A percentile compares a stretch with the other conserved stretches of the same genome.
Conservation (phyloP, 169 alveolate species). For the Plasmodium vinckei region DNA sequence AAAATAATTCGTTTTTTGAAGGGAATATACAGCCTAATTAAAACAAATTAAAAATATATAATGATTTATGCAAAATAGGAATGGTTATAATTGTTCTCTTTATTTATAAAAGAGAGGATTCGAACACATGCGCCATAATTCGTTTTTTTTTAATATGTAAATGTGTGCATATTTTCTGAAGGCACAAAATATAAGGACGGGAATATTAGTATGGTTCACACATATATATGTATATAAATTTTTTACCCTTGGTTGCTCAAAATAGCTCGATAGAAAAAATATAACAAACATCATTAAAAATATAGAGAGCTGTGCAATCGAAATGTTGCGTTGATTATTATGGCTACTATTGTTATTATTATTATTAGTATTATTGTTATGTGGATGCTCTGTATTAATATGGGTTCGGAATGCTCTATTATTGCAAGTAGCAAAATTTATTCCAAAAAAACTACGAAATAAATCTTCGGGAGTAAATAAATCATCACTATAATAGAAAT, state of each 20-base stretch:
- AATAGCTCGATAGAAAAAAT: conserved; percentile 71
- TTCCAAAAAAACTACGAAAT: conserved; percentile 87
- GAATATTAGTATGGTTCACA: background rate
- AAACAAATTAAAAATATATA: background rate
- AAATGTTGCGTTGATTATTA: conserved; percentile 41
- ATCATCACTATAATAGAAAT: conserved; percentile 80
- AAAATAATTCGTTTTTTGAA: conserved; percentile 62
- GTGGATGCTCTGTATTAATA: conserved; percentile 27
- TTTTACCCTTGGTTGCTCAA: conserved; percentile 73
- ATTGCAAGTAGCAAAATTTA: conserved; percentile 74
- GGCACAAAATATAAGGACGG: background rate
- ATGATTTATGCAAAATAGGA: background rate
- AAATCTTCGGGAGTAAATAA: conserved; percentile 87
- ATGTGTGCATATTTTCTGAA: background rate
- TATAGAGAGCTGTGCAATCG: conserved; percentile 44
- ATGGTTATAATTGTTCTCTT: background rate
- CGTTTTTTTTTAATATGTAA: background rate
- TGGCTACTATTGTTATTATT: conserved; percentile 8
- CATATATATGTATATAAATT: background rate
- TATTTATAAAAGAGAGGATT: no score
- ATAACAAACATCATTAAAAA: conserved; percentile 69
- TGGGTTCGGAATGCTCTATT: conserved; percentile 47
- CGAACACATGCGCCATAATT: no score
- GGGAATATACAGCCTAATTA: conserved; percentile 66
- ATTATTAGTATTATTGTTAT: conserved; percentile 48